Evolutionary conservation across 768 basidiomycete species (phyloP), one percentile per base, ranked within the genome.

Genomic region (Pisolithus sp.): DNA sequence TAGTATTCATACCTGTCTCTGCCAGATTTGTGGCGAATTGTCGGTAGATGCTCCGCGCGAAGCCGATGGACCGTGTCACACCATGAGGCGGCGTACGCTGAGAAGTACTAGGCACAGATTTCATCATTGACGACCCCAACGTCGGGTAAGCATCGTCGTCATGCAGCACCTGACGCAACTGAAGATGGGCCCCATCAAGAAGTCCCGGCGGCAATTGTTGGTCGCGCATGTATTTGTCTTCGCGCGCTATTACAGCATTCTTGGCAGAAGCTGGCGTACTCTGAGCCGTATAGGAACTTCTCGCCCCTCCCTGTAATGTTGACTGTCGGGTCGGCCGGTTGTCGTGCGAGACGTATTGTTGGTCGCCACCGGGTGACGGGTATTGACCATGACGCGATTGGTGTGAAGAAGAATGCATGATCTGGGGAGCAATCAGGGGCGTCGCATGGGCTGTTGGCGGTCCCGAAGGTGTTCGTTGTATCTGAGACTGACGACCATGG

Each of bases 211-310:
- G 34, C 1, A 48, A 47, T 8, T 55, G 61, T 39, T 59, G 57
- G 17, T 56, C 58, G 31, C 57, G 57, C 37, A 60, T 48, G 44
- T 67, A 67, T 49, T 69, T 67, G 38, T 69, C 66, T 49, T 68
- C 66, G 15, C 56, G 57, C 38, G 61, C 55, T 51, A 57, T 56
- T 21, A 46, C 56, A 42, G 57, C 15, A 36, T 43, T 51, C 45
- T 55, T 68, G 28, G 47, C 49, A n/a, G 56, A 55, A n/a, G 56
- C 52, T 3, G 57, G 37, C n/a, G 57, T 46, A 10, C 61, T 68
- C 40, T 68, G 67, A 10, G 68, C 64, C 17, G 70, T 57, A 67
- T 68, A 68, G 13, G 68, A 58, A 20, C 61, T 59, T 50, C 66
- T 58, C 31, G 69, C 53, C 5, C 62, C 68, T 40, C 59, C 49